Conservation (phyloP, 2,329 filamentous ascomycete species). For the Alternaria sp. region DNA sequence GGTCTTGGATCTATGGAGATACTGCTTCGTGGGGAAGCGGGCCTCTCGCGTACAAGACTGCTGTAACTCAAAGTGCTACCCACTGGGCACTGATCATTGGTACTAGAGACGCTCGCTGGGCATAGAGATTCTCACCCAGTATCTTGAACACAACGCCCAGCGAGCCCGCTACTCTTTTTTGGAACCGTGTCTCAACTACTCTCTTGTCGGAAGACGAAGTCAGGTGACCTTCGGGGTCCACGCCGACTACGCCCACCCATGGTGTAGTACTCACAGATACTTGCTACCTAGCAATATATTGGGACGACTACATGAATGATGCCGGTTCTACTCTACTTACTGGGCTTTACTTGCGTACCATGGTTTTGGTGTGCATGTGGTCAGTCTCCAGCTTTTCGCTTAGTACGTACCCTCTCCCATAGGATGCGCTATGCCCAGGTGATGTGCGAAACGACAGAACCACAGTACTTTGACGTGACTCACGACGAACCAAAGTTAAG, state of each 20-base stretch:
- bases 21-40: not conserved
- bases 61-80: not conserved
- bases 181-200: not conserved
- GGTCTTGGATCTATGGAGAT: not conserved
- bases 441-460: not conserved
- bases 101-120: not conserved
- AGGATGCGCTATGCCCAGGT: not conserved
- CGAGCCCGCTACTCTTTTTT: not conserved
- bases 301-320: not conserved
- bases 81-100: not conserved
- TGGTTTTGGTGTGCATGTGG: not conserved
- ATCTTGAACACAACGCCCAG: not conserved
- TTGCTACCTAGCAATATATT: not conserved
- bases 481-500: not conserved
- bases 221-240: not conserved
- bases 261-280: not conserved
- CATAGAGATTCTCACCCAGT: not conserved
- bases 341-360: not conserved
- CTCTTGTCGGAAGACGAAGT: not conserved
- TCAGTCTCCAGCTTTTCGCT: not conserved
- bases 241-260: not conserved
- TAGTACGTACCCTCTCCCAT: not conserved
- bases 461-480: not conserved
- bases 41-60: not conserved
- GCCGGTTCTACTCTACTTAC: not conserved